phyloP scores from a whole-genome alignment of 2,329 filamentous ascomycete genomes.

The Cladosporium colombiae region DNA sequence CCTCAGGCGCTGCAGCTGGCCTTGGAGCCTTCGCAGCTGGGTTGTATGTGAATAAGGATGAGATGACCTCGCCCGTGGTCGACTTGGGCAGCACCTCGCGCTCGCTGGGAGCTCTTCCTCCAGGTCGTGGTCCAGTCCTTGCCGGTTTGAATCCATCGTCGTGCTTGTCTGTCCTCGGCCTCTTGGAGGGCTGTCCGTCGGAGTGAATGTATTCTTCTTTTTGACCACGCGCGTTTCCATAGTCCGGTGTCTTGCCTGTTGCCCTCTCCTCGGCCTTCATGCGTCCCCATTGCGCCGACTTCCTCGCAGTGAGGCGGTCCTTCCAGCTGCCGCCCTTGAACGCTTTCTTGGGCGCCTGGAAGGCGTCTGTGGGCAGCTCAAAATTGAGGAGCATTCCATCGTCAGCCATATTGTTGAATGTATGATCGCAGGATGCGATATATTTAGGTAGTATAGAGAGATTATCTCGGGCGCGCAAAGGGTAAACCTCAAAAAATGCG shows the following conservation, averaged over 20 bases:
- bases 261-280: constrained; percentile 41
- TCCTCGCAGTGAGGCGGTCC: constrained; percentile 79
- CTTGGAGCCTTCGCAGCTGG: constrained; percentile 66
- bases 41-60: constrained; percentile 90
- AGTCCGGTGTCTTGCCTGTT: constrained; percentile 23
- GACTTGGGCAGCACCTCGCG: constrained; percentile 20
- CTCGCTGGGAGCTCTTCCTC: constrained; percentile 16
- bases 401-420: constrained; percentile 69
- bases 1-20: constrained; percentile 47
- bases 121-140: constrained; percentile 15
- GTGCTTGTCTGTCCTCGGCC: constrained; percentile 24
- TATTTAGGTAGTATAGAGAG: neutral
- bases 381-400: constrained; percentile 96
- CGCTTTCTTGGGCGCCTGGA: constrained; percentile 62
- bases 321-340: constrained; percentile 94
- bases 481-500: constrained; percentile 4
- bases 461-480: constrained; percentile 4
- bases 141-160: constrained; percentile 19
- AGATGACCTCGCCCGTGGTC: constrained; percentile 61
- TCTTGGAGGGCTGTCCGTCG: constrained; percentile 23
- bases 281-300: constrained; percentile 58
- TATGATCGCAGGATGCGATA: neutral
- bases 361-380: constrained; percentile 65
- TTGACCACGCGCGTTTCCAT: constrained; percentile 24
- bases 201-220: constrained; percentile 28